Base-by-base conservation (phyloP, 148 eudicot genomes). In the Chenopodium formosanum region DNA sequence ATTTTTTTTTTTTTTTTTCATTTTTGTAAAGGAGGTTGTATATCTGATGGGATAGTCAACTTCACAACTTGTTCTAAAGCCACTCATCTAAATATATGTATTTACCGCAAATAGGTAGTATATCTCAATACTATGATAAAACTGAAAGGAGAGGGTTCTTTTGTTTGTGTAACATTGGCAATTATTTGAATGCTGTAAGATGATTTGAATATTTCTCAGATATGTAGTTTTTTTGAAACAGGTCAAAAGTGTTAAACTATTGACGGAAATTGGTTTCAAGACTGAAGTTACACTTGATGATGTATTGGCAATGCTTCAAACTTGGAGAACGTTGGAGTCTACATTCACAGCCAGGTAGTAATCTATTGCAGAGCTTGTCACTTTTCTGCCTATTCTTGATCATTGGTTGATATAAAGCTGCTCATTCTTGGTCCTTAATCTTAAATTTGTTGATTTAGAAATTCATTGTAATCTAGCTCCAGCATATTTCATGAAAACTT, bases 281-380 rank as follows among this genome's bases (percentile, higher is more conserved):
- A 86, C 91, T 84, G 80, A 86, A 86, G 93, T 94, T 80, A 87
- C 89, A 63, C 86, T 90, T 78, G 93, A 89, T 86, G 98, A 96
- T 82, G 88, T 82, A 60, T 74, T 94, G 81, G 74, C 83, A 19
- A 76, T 86, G 85, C 94, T 94, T 79, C 86, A 79, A 84, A 78
- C 80, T 78, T 94, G 99, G 99, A 89, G 90, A 79, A 89, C 82
- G 74, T 84, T 81, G 40, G 78, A 88, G 86, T 72, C 83, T 66
- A 87, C 91, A 44, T 89, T 94, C 73, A 83, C 78, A 66, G 92
- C 98, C 81, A 94, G 98, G 98, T 95, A 90, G 56, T n/a, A 4
- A 50, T 20, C 62, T 76, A 9, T 17, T 80, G 70, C 44, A 70
- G 27, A 20, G 29, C 34, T 32, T 37, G 17, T 74, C 17, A 32